Evolutionary conservation across 2,329 filamentous ascomycete species (phyloP), one percentile per base, ranked within the genome.

Genomic region (Salinomyces thailandicus): DNA sequence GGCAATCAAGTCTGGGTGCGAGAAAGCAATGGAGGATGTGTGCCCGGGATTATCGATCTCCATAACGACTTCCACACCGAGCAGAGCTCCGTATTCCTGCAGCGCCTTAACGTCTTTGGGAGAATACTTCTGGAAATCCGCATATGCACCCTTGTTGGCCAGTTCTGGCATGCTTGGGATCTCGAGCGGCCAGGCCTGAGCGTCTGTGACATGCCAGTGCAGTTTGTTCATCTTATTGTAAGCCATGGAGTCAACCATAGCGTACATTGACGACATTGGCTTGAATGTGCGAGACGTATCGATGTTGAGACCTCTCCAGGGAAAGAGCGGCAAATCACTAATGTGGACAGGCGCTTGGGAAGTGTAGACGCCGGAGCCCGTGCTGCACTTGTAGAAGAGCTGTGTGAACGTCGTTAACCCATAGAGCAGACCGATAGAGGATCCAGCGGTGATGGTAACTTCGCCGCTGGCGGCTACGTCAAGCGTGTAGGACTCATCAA

Each of bases 1-100:
- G 1, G 79, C 70, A 39, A 87, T 75, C 4, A 89, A 67, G 2
- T 86, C 79, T 1, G 84, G 83, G 51, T 80, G 71, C 1, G 76
- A 71, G 44, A 73, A 68, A 17, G 69, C 71, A 35, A 85, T 77
- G 9, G 75, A 69, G 1, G 79, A 75, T 2, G 81, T 84, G 59
- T 91, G 83, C 6, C 83, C 82, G 3, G 84, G 84, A 70, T 82
- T 82, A 54, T 89, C 84, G 45, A 86, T 81, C 56, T 89, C 83
- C 33, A 86, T 64, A 44, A 82, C 75, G 3, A 85, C 69, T 52
- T 83, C 69, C 4, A 91, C 69, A 18, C 82, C 83, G 17, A 79
- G 75, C 20, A 75, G 61, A 4, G 73, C 62, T 3, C 77, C 85
- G 55, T 87, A 84, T 41, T 72, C 67, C 49, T 93, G 81, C 28